Percentiles rank a stretch among this genome's conserved stretches.
phyloP scores from a whole-genome alignment of 495 filamentous ascomycete genomes.

The Amphirosellinia nigrospora region DNA sequence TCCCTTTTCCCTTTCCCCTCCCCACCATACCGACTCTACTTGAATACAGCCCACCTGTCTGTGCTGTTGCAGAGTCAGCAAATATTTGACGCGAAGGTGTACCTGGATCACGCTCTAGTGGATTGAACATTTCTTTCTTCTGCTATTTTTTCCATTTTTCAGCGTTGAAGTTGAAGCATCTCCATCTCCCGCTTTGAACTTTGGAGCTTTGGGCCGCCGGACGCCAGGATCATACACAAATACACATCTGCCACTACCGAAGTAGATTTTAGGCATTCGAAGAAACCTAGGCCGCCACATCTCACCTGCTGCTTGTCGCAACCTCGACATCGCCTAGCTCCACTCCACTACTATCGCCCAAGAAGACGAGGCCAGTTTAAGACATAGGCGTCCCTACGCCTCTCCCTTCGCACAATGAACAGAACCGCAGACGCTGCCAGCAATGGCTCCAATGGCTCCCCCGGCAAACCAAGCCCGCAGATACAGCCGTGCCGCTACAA shows the following conservation, averaged over 20 bases:
- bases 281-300: background rate
- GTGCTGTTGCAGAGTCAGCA: constrained; percentile 13
- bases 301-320: background rate
- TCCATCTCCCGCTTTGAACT: background rate
- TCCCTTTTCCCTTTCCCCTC: background rate
- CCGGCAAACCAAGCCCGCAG: constrained; percentile 44
- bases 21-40: background rate
- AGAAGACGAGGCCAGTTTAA: background rate
- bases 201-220: background rate
- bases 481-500: constrained; percentile 81
- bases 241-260: constrained; percentile 4
- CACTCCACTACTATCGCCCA: background rate
- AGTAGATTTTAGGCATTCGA: background rate
- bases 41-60: background rate
- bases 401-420: constrained; percentile 37
- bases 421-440: constrained; percentile 36
- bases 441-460: constrained; percentile 37
- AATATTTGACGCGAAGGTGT: background rate
- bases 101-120: background rate
- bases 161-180: constrained; percentile 1
- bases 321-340: background rate
- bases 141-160: background rate
- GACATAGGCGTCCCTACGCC: background rate
- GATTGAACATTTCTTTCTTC: background rate
- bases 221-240: too few relatives aligned